Base-by-base conservation (phyloP, 345 rosid species). In the Brassica rapa region DNA sequence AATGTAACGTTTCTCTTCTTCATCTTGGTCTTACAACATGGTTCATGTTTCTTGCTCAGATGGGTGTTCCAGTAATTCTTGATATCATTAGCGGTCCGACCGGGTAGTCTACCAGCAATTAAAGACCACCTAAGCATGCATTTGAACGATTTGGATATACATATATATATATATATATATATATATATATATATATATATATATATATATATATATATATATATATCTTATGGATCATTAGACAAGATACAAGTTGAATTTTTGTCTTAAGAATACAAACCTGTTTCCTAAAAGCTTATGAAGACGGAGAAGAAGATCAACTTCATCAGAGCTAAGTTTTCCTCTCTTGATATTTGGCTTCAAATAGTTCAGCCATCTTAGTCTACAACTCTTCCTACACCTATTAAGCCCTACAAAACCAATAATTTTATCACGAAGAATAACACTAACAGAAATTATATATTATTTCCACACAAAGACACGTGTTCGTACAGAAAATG, bases 271-370 rank as follows among this genome's bases (percentile, higher is more conserved):
- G 56, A 49, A 49, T 49, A 51, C 56, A n/a, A n/a, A 51, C 56
- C 56, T 51, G 56, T 51, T 51, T 51, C 56, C 56, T 51, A 51
- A 51, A 51, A 51, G 56, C 56, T 51, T 51, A 51, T 51, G 56
- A 51, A 51, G 56, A 14, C 56, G 56, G 16, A 46, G 55, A 46
- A 46, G 55, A 46, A 46, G 55, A 46, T 46, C 55, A 46, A 46
- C 55, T 46, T 46, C 55, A 46, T 46, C 55, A 46, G 55, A 4
- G 55, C n/a, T 46, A 46, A 46, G 55, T 46, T 46, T 46, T 46
- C 55, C 55, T 46, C 55, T 46, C 55, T 46, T 46, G 16, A 46
- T 46, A 14, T 16, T 46, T 46, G 55, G 55, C 16, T 46, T 46
- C 16, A 46, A 46, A 46, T 46, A 46, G 55, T 46, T 46, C 55